Evolutionary conservation across 192 early-diverging fungal genomes (phyloP).

Genomic region (Cetraspora pellucida): DNA sequence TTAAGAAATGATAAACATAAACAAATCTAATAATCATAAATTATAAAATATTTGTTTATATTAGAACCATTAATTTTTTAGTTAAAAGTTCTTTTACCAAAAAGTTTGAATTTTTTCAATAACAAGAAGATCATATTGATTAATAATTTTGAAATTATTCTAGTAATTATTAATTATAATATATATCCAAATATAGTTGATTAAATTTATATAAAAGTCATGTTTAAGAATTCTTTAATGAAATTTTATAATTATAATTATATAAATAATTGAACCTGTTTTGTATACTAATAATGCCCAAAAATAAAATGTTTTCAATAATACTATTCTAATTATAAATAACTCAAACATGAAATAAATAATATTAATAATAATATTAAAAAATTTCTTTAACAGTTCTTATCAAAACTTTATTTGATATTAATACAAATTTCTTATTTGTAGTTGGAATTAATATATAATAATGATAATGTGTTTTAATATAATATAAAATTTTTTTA

Average conservation of each 20-base stretch:
- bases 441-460: neutral
- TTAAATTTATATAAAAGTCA: constrained; percentile 7
- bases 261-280: neutral
- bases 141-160: neutral
- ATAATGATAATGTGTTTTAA: neutral
- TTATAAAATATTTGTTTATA: constrained; percentile 2
- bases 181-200: neutral
- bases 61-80: neutral
- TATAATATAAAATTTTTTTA: too few species aligned
- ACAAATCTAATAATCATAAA: neutral
- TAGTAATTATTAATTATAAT: neutral
- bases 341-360: neutral
- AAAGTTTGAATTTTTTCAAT: neutral
- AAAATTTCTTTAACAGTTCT: neutral
- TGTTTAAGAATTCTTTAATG: neutral
- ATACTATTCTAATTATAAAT: neutral
- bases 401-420: neutral
- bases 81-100: neutral
- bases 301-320: neutral
- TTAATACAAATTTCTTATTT: neutral
- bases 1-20: neutral
- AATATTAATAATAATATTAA: too few species aligned
- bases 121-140: constrained; percentile 2
- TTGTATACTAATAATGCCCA: neutral
- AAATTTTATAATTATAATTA: neutral